phyloP scores from a whole-genome alignment of 2,329 filamentous ascomycete genomes.

The Microthyrium microscopicum region DNA sequence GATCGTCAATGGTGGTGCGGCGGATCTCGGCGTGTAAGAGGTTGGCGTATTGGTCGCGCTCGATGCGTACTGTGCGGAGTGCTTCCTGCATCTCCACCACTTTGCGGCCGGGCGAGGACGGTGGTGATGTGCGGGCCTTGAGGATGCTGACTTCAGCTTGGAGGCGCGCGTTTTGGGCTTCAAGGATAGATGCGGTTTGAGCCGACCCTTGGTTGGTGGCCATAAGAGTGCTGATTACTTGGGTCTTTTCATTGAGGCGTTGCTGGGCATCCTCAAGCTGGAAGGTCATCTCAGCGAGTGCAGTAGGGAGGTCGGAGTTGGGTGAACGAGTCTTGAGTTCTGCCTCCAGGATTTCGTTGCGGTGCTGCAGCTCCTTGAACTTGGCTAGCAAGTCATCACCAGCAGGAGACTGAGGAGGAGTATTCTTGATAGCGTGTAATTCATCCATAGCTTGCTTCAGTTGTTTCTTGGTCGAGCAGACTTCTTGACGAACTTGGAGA shows the following conservation, averaged over 20 bases:
- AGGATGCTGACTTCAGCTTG: background rate
- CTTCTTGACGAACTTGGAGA: conserved; percentile 18
- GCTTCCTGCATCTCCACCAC: conserved; percentile 14
- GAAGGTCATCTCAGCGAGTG: conserved; percentile 5
- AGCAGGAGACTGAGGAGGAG: conserved; percentile 3
- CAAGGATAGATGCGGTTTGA: background rate
- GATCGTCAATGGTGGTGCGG: conserved; percentile 15
- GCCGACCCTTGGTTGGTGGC: background rate
- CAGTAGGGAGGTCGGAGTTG: conserved; percentile 2
- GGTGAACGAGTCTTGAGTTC: background rate
- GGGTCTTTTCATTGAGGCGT: background rate
- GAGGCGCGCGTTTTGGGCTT: background rate
- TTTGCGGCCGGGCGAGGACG: background rate
- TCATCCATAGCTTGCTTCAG: conserved; percentile 1
- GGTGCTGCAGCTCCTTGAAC: background rate
- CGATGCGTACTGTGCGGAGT: conserved; percentile 16
- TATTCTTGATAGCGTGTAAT: background rate
- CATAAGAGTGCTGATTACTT: conserved; percentile 1
- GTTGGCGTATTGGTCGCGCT: conserved; percentile 23
- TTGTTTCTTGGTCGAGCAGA: conserved; percentile 8
- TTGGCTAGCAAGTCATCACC: conserved; percentile 1
- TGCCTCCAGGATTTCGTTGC: conserved; percentile 1
- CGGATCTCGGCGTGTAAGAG: conserved; percentile 25
- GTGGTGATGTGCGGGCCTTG: background rate
- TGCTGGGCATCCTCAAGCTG: conserved; percentile 5